Base-by-base conservation (phyloP, 1,139 yeast genomes). In the Chernovozyma aurita region DNA sequence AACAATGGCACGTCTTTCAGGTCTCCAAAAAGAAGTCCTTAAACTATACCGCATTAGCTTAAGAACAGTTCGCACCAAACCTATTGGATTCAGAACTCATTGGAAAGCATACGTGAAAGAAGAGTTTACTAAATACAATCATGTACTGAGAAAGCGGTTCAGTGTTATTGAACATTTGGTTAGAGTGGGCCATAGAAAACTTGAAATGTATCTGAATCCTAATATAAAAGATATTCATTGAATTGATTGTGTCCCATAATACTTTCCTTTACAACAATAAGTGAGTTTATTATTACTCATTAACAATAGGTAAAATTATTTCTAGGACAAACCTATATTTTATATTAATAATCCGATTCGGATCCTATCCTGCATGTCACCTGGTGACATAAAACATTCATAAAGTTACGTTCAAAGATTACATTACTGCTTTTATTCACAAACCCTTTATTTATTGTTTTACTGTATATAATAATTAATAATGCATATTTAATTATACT, bases 91-190 rank as follows among this genome's bases (percentile, higher is more conserved):
- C 30, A 59, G 63, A 37, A 46, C 42, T 1, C 73, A 73, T 47
- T 76, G 82, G 82, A 55, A 63, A 16, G 36, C 32, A 3, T 74
- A 61, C 48, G 55, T 73, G 7, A 69, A 81, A 32, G 54, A 50
- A 11, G 95, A 86, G 53, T 92, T 92, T 54, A 63, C 55, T n/a
- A 77, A 78, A 48, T 69, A 80, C 55, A 63, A 66, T 33, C 49
- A 58, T 24, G 58, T 90, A 13, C 78, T 85, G 24, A 80, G 85
- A 53, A 82, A 86, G 50, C 95, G 86, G 51, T 90, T 90, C 55
- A 71, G 82, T 26, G 85, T 95, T 1, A 79, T 92, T 34, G 98
- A 92, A 55, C 92, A 88, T 60, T 65, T 92, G 32, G 58, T 92
- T 28, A 66, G 98, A 39, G 73, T 75, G 9, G 98, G 97, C 2